A percentile compares a stretch with the other conserved stretches of the same genome.
These are phyloP conservation scores for Coemansia sp. DNA, from an alignment of 192 early-diverging fungal genomes.

Conservation along the genomic window DNA sequence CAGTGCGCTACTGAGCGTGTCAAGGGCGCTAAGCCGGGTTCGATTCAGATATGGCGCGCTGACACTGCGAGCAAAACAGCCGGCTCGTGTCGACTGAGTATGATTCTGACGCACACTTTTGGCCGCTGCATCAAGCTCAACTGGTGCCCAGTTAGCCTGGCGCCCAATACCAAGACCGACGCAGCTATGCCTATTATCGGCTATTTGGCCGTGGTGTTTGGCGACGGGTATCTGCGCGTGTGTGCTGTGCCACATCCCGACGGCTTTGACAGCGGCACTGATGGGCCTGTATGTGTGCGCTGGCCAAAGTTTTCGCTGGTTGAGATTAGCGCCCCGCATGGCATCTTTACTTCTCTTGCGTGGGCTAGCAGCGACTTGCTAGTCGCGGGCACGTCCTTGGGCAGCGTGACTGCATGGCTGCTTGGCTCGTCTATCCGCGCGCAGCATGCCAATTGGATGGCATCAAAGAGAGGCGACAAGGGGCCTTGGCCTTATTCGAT, in stretches of 20 bases:
- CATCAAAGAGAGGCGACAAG: neutral
- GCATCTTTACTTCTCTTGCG: slow-evolving; percentile 34
- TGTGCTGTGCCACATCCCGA: slow-evolving; percentile 29
- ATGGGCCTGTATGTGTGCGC: slow-evolving; percentile 19
- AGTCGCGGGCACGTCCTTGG: slow-evolving; percentile 35
- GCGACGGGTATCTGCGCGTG: slow-evolving; percentile 44
- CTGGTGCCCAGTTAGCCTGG: slow-evolving; percentile 47
- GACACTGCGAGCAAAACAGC: neutral
- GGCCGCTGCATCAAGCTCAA: slow-evolving; percentile 34
- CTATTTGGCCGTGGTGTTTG: slow-evolving; percentile 41
- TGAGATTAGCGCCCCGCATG: slow-evolving; percentile 29
- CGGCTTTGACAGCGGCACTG: neutral
- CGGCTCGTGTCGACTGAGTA: slow-evolving; percentile 21
- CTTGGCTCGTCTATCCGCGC: slow-evolving; percentile 8
- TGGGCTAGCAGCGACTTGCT: slow-evolving; percentile 39
- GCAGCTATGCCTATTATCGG: slow-evolving; percentile 19
- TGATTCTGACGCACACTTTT: slow-evolving; percentile 34
- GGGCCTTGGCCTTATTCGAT: slow-evolving; percentile 17
- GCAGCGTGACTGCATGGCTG: slow-evolving; percentile 31
- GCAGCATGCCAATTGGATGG: slow-evolving; percentile 13
- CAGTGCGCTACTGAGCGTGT: slow-evolving; percentile 13
- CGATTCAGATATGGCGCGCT: slow-evolving; percentile 42
- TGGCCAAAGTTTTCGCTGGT: slow-evolving; percentile 39
- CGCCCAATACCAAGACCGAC: neutral
- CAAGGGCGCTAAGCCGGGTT: slow-evolving; percentile 24